Conservation (phyloP, 2,329 filamentous ascomycete species). For the Penicillium sclerotigenum region DNA sequence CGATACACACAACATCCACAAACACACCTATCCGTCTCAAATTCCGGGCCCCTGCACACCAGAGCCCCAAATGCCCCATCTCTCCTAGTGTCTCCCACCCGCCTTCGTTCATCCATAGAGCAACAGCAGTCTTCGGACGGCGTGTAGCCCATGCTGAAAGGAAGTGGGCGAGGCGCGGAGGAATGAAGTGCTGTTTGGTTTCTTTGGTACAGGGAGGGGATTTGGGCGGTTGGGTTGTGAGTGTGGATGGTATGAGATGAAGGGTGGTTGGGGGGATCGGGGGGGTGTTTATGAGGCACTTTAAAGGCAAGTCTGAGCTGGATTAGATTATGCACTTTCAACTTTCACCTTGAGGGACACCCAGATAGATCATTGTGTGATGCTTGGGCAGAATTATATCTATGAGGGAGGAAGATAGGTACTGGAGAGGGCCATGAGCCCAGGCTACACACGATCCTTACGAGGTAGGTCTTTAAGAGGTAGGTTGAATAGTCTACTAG, state of each 20-base stretch:
- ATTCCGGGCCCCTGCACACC: not conserved
- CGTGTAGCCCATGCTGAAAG: conserved; percentile 14
- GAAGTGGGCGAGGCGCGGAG: not conserved
- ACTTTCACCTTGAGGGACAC: not conserved
- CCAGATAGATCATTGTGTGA: not conserved
- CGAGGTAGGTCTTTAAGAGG: no score
- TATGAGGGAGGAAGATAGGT: not conserved
- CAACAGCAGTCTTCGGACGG: conserved; percentile 24
- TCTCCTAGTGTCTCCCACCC: not conserved
- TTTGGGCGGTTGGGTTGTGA: not conserved
- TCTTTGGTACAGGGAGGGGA: not conserved
- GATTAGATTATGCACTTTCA: not conserved
- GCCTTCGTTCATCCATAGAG: conserved; percentile 11
- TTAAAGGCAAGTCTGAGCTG: conserved; percentile 36
- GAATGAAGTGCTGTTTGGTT: not conserved
- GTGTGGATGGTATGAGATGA: not conserved
- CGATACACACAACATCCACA: not conserved
- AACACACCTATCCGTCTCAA: not conserved
- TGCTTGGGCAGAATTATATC: not conserved
- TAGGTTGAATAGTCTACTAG: not conserved
- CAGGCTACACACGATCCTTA: not conserved
- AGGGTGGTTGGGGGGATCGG: not conserved
- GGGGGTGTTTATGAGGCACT: conserved; percentile 22
- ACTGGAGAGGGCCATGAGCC: no score
- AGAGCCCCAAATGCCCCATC: not conserved